These are phyloP conservation scores for Cystobasidium tubakii DNA, from an alignment of 768 basidiomycete genomes.

Conservation along the genomic window DNA sequence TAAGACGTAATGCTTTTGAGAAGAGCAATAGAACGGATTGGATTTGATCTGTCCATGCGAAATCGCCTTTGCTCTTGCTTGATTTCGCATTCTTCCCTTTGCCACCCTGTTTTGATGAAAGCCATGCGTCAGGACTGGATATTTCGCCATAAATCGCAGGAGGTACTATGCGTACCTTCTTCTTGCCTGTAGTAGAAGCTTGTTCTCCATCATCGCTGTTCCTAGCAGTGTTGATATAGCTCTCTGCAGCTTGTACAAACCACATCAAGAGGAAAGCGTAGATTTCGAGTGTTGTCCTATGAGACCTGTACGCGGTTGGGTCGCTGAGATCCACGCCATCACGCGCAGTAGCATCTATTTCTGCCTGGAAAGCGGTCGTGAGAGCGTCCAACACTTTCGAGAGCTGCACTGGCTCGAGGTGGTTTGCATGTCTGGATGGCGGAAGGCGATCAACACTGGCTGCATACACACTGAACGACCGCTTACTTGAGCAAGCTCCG, in stretches of 20 bases:
- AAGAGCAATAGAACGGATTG: slow-evolving; percentile 65
- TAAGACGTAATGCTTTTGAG: slow-evolving; percentile 62
- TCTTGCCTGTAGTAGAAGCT: slow-evolving; percentile 46
- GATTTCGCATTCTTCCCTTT: slow-evolving; percentile 34
- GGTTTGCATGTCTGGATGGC: slow-evolving; percentile 25
- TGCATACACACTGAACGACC: no score
- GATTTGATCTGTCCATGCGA: slow-evolving; percentile 76
- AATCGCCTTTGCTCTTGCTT: slow-evolving; percentile 48
- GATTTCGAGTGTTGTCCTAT: slow-evolving; percentile 75
- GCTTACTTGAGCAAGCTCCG: slow-evolving; percentile 67
- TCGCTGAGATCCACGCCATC: slow-evolving; percentile 62
- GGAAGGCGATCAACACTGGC: neutral
- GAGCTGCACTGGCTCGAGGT: slow-evolving; percentile 12
- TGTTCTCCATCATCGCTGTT: slow-evolving; percentile 48
- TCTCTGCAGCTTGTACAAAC: slow-evolving; percentile 78
- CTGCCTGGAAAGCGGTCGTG: slow-evolving; percentile 54
- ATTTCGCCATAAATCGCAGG: slow-evolving; percentile 51
- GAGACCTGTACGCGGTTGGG: slow-evolving; percentile 60
- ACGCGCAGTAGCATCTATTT: slow-evolving; percentile 65
- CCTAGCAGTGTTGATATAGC: slow-evolving; percentile 56
- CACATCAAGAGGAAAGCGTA: slow-evolving; percentile 88
- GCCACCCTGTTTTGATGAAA: slow-evolving; percentile 24
- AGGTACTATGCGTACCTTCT: slow-evolving; percentile 45
- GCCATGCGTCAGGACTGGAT: neutral
- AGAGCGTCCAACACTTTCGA: slow-evolving; percentile 31